phyloP scores from a whole-genome alignment of 768 basidiomycete species.

The Candolleomyces eurysporus region DNA sequence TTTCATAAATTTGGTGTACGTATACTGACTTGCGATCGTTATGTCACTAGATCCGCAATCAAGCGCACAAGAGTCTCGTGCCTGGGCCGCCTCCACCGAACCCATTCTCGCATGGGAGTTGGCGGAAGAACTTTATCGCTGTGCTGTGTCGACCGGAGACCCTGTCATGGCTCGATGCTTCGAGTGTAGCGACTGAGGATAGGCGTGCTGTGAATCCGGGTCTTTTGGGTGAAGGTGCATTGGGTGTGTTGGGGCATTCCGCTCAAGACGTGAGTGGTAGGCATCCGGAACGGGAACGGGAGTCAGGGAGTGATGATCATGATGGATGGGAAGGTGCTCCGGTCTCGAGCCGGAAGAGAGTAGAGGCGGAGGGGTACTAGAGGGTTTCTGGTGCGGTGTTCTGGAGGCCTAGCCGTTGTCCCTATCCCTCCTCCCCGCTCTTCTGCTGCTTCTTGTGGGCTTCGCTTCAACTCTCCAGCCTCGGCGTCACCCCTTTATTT shows the following conservation, averaged over 20 bases:
- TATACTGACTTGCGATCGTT: conserved; percentile 11
- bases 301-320: conserved; percentile 1
- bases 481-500: neutral
- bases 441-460: neutral
- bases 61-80: conserved; percentile 71
- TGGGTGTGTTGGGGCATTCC: neutral
- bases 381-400: neutral
- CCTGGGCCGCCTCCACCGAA: conserved; percentile 71
- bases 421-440: neutral
- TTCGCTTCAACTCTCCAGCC: neutral
- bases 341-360: neutral
- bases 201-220: conserved; percentile 76
- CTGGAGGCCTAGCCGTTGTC: no score
- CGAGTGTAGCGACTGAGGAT: conserved; percentile 65
- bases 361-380: neutral
- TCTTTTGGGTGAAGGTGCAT: conserved; percentile 16
- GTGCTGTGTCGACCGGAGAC: conserved; percentile 80
- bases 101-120: conserved; percentile 81
- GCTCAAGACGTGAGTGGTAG: conserved; percentile 2
- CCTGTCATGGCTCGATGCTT: conserved; percentile 74
- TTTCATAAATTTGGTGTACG: neutral
- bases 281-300: conserved; percentile 9
- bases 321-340: neutral
- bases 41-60: conserved; percentile 69
- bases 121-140: conserved; percentile 70